Evolutionary conservation across 805 yeast genomes (phyloP), one percentile per base, ranked within the genome.

Genomic region (Candida patagonica): DNA sequence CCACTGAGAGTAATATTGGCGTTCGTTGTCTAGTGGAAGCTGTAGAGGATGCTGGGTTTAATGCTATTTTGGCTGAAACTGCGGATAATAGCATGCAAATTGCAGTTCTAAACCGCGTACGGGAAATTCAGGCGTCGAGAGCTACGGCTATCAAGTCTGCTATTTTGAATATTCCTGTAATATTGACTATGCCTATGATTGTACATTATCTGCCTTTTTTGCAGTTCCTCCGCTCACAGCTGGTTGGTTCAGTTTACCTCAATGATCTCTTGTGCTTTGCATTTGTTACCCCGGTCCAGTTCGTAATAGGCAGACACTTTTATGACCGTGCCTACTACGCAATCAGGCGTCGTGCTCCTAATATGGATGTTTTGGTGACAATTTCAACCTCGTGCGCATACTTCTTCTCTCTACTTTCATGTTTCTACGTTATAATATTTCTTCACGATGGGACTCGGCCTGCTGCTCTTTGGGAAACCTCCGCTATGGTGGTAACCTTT

Each of bases 311-410:
- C 0, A 51, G 63, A 5, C 66, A 70, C 26, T 92, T 87, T 54
- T 76, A 76, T 59, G 62, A 59, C 35, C 79, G 84, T 41, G 74
- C 92, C 6, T 68, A 61, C 54, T 71, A 70, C 26, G 79, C 95
- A 5, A 43, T 87, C 17, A 66, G 66, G 39, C 87, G 83, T 52
- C 71, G 78, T 5, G 63, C 74, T n/a, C 77, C 84, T 19, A 86
- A 89, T 6, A 94, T 92, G 98, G 98, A 92, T 60, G 82, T 89
- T 2, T 67, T 92, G 44, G 87, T 92, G 26, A 78, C 82, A 38
- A 67, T 83, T 16, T 85, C 96, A 3, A 87, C 96, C 0, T 62
- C 79, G 36, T 76, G 82, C 17, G 84, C 96, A 4, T 92, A 76
- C 54, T 35, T 66, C 4, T 89, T 84, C 52, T 87, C 96, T 1